Base-by-base conservation (phyloP, 2,329 filamentous ascomycete species). In the Fusarium sp. region DNA sequence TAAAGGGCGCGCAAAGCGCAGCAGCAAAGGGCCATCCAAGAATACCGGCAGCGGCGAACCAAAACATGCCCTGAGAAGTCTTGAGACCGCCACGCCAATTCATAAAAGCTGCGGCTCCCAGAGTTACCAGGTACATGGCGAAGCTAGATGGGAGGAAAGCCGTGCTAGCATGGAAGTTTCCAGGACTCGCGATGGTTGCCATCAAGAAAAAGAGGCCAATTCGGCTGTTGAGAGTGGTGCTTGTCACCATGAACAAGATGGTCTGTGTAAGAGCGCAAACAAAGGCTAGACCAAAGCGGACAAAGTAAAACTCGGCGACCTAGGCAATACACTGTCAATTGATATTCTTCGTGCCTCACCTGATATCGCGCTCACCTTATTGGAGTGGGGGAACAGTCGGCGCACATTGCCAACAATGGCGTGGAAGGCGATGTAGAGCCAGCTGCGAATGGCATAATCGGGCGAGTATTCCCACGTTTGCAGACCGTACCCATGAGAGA, bases 381-480 rank as follows among this genome's bases (percentile, higher is more conserved):
- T 86, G 3, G 88, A 82, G 49, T 85, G 86, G 4, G 89, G 89
- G 2, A 90, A 76, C 7, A 96, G 74, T 37, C 89, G 85, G 33
- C 89, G 86, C 18, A 93, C 71, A 66, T 88, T 92, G 44, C 89
- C 91, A 45, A 92, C 80, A 20, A 90, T 71, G 28, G 94, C 92
- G 80, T 99, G 95, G 2, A 97, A 80, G 7, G 84, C 87, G 37
- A 97, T 85, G 76, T 99, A 99, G 23, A 94, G 84, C 96, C 96
- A 99, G 81, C 94, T 97, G 67, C 96, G 90, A 73, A 99, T 97
- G 51, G 94, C 92, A 80, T 92, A 98, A 60, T 95, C 91, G 7
- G 96, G 96, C 1, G 95, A 97, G 81, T 98, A 99, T 80, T 99
- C 96, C 96, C 96, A 99, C 2, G 96, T 99, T 82, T 99, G 94